Evolutionary conservation across 1,139 yeast genomes (phyloP).

Genomic region (Geotrichum siamense): DNA sequence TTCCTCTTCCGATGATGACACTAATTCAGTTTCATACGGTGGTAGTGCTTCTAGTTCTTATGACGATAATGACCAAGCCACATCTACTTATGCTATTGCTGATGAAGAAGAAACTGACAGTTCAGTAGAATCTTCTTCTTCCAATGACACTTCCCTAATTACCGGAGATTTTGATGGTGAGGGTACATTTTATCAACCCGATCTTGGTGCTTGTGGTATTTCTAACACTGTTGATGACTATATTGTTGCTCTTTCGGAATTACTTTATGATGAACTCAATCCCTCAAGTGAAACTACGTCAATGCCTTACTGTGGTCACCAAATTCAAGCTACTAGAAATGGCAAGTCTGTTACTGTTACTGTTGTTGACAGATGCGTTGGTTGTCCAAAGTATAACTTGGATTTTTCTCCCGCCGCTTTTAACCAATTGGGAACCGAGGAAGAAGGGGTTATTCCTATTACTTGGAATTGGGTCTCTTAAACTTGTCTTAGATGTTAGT

Average conservation of each 20-base stretch:
- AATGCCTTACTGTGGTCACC: conserved; percentile 44
- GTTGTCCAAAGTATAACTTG: conserved; percentile 42
- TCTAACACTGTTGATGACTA: conserved; percentile 42
- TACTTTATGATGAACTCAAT: conserved; percentile 29
- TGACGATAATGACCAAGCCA: background rate
- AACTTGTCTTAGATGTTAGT: no score
- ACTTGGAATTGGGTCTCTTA: conserved; percentile 40
- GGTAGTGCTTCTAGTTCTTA: background rate
- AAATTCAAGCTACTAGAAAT: conserved; percentile 39
- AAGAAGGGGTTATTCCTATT: conserved; percentile 43
- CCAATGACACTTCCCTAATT: background rate
- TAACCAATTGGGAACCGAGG: conserved; percentile 37
- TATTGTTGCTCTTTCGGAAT: conserved; percentile 38
- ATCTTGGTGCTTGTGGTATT: conserved; percentile 57
- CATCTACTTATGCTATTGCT: background rate
- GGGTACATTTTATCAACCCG: conserved; percentile 53
- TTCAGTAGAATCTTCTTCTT: background rate
- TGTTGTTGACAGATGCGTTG: conserved; percentile 49
- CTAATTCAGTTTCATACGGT: background rate
- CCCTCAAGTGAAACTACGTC: conserved; percentile 26
- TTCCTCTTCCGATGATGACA: background rate
- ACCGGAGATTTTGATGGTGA: conserved; percentile 38
- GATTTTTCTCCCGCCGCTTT: conserved; percentile 53
- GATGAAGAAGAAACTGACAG: background rate
- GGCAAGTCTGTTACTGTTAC: conserved; percentile 45